These are phyloP conservation scores for Drosera spatulata DNA, from an alignment of 179 eudicot species.

Conservation along the genomic window DNA sequence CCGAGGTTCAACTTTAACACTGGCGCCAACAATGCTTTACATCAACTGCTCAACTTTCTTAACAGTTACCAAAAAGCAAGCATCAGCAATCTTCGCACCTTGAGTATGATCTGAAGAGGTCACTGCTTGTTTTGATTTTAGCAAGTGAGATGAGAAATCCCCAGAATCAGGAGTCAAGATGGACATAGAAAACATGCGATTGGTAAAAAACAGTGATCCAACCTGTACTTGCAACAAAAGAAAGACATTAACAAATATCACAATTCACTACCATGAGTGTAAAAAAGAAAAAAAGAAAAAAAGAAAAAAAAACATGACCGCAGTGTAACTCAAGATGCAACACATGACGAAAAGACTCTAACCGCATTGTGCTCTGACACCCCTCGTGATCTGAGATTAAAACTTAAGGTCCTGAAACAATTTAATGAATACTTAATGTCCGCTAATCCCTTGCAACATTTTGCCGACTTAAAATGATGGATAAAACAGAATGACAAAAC, in stretches of 20 bases:
- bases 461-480: no score
- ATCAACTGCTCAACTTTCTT: background rate
- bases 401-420: no score
- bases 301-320: no score
- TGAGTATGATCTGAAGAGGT: slow-evolving; percentile 38
- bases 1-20: background rate
- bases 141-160: slow-evolving; percentile 60
- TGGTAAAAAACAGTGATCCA: slow-evolving; percentile 12
- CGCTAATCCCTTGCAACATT: no score
- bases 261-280: no score
- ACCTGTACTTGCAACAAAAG: slow-evolving; percentile 1
- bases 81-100: slow-evolving; percentile 31
- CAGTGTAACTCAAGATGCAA: no score
- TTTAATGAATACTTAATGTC: no score
- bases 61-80: background rate
- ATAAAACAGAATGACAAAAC: no score
- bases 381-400: no score
- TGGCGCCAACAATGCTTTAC: background rate
- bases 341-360: no score
- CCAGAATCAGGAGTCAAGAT: slow-evolving; percentile 51
- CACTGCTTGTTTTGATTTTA: slow-evolving; percentile 32
- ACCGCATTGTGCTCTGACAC: no score
- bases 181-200: slow-evolving; percentile 47
- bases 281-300: no score
- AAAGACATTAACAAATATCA: background rate